Evolutionary conservation across 1,284 basidiomycete genomes (phyloP).

Genomic region (Tilletiopsis washingtonensis): DNA sequence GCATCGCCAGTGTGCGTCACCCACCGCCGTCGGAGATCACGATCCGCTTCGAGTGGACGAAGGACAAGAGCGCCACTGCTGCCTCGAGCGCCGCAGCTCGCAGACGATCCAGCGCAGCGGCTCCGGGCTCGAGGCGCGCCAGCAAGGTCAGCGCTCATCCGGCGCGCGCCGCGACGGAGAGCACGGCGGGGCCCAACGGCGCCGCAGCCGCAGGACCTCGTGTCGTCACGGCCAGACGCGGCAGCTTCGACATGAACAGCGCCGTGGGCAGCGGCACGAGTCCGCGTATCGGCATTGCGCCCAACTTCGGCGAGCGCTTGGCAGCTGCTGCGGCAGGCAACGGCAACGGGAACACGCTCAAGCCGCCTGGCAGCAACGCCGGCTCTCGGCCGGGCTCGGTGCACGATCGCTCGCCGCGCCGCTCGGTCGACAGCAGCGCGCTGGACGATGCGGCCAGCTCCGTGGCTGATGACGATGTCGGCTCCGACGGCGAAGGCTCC

Average conservation of each 20-base stretch:
- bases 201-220: too few relatives aligned
- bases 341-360: neutral
- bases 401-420: slow-evolving; percentile 8
- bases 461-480: slow-evolving; percentile 9
- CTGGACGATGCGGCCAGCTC: slow-evolving; percentile 15
- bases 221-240: neutral
- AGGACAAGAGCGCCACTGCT: neutral
- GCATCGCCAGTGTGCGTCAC: slow-evolving; percentile 7
- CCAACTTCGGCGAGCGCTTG: neutral
- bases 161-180: neutral
- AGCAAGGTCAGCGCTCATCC: neutral
- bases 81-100: slow-evolving; percentile 11
- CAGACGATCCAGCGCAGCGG: too few relatives aligned
- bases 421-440: slow-evolving; percentile 6
- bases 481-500: slow-evolving; percentile 45
- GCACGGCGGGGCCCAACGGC: too few relatives aligned
- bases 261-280: neutral
- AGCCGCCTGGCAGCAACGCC: neutral
- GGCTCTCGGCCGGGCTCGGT: slow-evolving; percentile 7
- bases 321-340: too few relatives aligned
- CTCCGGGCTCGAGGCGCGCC: neutral
- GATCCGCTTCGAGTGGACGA: slow-evolving; percentile 42
- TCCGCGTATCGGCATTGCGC: neutral
- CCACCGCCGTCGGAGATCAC: slow-evolving; percentile 23
- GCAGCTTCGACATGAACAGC: neutral